Conservation (phyloP, 1,284 basidiomycete genomes). For the Austroboletus niveus region DNA sequence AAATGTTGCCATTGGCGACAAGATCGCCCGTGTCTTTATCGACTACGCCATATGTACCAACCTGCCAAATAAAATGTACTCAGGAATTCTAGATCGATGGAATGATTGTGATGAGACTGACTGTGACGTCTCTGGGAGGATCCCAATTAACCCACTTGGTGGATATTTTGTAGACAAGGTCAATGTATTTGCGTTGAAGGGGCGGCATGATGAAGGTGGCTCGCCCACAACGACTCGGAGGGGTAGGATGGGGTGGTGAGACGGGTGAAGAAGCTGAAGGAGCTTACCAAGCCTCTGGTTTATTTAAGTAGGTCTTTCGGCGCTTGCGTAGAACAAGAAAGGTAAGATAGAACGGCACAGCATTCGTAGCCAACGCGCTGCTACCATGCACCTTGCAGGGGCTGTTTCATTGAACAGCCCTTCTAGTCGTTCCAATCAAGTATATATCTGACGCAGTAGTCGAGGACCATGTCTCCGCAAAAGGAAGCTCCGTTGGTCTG, state of each 20-base stretch:
- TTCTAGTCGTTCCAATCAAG: too few relatives aligned
- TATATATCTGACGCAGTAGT: too few relatives aligned
- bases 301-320: conserved; percentile 9
- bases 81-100: neutral
- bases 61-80: neutral
- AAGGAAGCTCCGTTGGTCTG: too few relatives aligned
- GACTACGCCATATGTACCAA: neutral
- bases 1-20: neutral
- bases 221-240: neutral
- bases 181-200: neutral
- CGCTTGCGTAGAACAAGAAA: neutral
- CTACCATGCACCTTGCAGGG: neutral
- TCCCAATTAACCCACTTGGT: neutral
- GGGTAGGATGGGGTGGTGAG: neutral
- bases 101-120: neutral
- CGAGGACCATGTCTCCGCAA: too few relatives aligned
- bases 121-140: neutral
- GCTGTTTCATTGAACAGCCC: neutral
- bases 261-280: neutral
- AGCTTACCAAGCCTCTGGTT: neutral
- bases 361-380: neutral
- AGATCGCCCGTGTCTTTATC: neutral
- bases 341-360: neutral
- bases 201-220: conserved; percentile 3
- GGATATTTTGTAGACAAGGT: neutral